Evolutionary conservation across 2,329 filamentous ascomycete genomes (phyloP), one percentile per base, ranked within the genome.

Genomic region (Colletotrichum camelliae): DNA sequence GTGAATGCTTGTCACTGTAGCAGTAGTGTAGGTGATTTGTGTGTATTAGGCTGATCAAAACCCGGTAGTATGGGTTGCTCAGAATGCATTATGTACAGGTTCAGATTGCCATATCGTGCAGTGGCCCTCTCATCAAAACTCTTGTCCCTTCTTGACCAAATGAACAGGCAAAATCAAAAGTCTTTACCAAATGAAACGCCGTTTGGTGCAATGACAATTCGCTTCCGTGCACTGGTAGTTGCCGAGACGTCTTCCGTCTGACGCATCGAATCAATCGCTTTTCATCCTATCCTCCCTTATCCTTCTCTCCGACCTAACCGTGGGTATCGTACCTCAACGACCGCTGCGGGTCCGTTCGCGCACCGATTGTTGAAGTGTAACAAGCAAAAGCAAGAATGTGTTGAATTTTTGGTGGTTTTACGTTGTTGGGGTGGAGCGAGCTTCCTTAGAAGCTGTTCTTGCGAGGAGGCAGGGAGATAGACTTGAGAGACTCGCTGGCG

Each of bases 401-500:
- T 66, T 70, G n/a, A 12, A 35, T 7, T 65, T 43, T 39, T 75
- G 43, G 27, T 24, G 24, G 15, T 55, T 31, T 61, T 73, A 43
- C 33, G 33, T 74, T 37, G 39, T 57, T 18, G 37, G 2, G 39
- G 58, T 13, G 31, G 37, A 9, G 13, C n/a, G 18, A 31, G 13
- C 37, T 6, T 67, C 3, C 43, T 65, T 70, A 76, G 24, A 74
- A 39, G 35, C 48, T 31, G 57, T 62, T 69, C 64, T 67, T 76
- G 71, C 48, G 66, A 12, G 71, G 33, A 37, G 71, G 74, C 31
- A 70, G 15, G 8, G 60, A 21, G 24, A 64, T 29, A 7, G 66
- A 15, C 35, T 76, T 76, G 37, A 76, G 60, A 4, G 80, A 76
- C 31, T 79, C 80, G 70, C 84, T 83, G 37, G 83, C 83, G 62